phyloP scores from a whole-genome alignment of 345 rosid genomes.

The Salix dunnii region DNA sequence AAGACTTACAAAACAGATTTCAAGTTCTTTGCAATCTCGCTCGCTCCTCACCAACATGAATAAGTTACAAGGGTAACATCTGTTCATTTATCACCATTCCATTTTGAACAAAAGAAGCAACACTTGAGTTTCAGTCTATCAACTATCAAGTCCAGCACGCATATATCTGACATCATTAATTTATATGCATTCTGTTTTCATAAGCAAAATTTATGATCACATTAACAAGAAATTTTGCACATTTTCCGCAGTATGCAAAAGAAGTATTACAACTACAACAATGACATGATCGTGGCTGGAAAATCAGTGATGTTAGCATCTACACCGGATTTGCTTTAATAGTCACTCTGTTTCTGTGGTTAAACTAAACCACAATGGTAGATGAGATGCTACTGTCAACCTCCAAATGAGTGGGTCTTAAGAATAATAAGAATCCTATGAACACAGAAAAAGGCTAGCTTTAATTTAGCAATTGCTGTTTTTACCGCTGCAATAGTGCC shows the following conservation, averaged over 20 bases:
- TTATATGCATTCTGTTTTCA: too few relatives aligned
- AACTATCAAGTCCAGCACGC: not conserved
- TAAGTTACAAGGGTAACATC: too few relatives aligned
- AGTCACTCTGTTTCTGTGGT: not conserved
- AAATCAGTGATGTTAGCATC: not conserved
- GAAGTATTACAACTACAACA: not conserved
- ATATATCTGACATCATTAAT: not conserved
- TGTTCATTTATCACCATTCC: too few relatives aligned
- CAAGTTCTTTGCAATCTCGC: rapidly evolving
- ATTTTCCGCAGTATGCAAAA: not conserved
- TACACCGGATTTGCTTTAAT: not conserved
- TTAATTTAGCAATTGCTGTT: not conserved
- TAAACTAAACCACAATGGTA: not conserved
- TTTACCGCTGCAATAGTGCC: not conserved
- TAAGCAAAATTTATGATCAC: not conserved
- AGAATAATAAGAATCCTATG: slow-evolving; percentile 1
- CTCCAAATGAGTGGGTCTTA: not conserved
- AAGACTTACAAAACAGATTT: too few relatives aligned
- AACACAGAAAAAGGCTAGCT: not conserved
- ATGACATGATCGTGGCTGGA: not conserved
- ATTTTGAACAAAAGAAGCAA: too few relatives aligned
- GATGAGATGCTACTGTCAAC: not conserved
- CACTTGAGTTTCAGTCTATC: too few relatives aligned
- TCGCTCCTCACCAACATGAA: too few relatives aligned
- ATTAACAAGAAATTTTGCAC: not conserved